A percentile compares a stretch with the other conserved stretches of the same genome.
Evolutionary conservation across 2,329 filamentous ascomycete genomes (phyloP).

Genomic region (Xylariaceae sp.): DNA sequence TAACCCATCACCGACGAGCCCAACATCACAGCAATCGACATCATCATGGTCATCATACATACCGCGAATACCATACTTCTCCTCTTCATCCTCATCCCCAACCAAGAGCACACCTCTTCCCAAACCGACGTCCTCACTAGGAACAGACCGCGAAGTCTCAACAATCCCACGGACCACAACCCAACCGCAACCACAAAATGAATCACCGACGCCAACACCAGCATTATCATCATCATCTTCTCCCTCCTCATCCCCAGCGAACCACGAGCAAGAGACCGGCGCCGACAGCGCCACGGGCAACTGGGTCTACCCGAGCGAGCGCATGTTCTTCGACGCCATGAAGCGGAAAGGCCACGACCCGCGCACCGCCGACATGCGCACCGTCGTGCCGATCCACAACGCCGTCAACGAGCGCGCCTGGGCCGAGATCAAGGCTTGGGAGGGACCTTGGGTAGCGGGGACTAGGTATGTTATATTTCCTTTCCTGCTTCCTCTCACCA

Average conservation of each 20-base stretch:
- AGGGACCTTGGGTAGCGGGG: constrained; percentile 59
- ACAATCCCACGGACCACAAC: constrained; percentile 66
- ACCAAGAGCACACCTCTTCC: constrained; percentile 9
- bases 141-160: constrained; percentile 68
- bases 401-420: constrained; percentile 97
- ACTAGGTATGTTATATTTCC: constrained; percentile 45
- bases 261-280: constrained; percentile 75
- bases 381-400: constrained; percentile 95
- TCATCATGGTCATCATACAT: constrained; percentile 44
- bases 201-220: constrained; percentile 16
- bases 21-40: constrained; percentile 32
- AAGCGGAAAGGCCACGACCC: constrained; percentile 80
- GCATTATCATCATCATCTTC: too few species aligned
- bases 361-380: constrained; percentile 72
- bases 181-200: constrained; percentile 32
- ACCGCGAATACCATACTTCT: constrained; percentile 40
- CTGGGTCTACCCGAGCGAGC: constrained; percentile 96
- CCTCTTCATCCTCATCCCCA: constrained; percentile 17
- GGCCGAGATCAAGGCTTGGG: constrained; percentile 88
- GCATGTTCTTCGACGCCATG: constrained; percentile 98
- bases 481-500: not conserved
- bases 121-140: constrained; percentile 40
- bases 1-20: constrained; percentile 23
- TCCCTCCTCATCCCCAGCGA: constrained; percentile 41
- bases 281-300: constrained; percentile 69